Evolutionary conservation across 805 yeast genomes (phyloP), one percentile per base, ranked within the genome.

Genomic region (Hanseniaspora guilliermondii): DNA sequence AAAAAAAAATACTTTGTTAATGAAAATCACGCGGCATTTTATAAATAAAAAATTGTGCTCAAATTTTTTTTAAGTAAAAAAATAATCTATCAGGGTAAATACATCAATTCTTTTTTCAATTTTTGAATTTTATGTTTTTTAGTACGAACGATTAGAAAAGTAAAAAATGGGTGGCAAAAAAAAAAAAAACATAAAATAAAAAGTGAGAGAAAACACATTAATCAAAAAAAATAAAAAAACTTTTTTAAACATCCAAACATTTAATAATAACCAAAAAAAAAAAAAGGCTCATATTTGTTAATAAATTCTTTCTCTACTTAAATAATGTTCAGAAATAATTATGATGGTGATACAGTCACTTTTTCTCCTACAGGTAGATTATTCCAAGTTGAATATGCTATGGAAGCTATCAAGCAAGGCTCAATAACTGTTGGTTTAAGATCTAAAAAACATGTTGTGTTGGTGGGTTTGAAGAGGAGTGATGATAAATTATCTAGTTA

Each of bases 311-410:
- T 7, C 7, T 16, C 17, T n/a, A 45, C 17, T 21, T 16, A 11
- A 39, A 54, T 30, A 33, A 68, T 68, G 98, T 93, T 93, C 68
- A 87, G 98, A 77, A 93, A 93, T 73, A 93, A 94, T 64, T 93
- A 93, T 77, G 98, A 93, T 70, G 94, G 95, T 76, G 99, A 93
- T 70, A 83, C 97, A 47, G 96, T 93, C 56, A 93, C 99, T 14
- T 93, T 87, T 72, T 91, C 97, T 35, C 99, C 99, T 25, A 98
- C 94, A 68, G 99, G 99, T 25, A 85, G 99, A 67, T 74, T 93
- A 58, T 93, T 93, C 73, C 98, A 93, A 72, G 98, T 93, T 44
- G 98, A 93, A 69, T 93, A 93, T 69, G 93, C 98, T 9, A 73
- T 93, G 56, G 98, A 93, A 70, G 97, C 98, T 12, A 93, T 93